These are phyloP conservation scores for Cladorrhinum sp. DNA, from an alignment of 2,329 filamentous ascomycete genomes.

Conservation along the genomic window DNA sequence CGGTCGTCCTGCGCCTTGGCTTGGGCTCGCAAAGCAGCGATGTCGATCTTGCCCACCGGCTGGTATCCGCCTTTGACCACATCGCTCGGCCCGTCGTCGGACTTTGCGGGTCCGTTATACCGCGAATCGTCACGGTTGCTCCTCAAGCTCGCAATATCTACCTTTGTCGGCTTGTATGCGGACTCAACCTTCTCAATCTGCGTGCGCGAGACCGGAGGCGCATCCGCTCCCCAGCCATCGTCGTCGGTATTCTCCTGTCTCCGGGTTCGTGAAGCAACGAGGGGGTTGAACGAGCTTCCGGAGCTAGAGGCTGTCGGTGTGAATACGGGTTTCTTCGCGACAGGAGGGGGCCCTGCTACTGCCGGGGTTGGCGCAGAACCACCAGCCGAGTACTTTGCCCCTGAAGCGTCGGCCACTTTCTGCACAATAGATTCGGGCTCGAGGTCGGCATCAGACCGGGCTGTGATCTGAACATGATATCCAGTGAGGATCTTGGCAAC, in stretches of 20 bases:
- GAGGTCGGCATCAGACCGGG: constrained; percentile 85
- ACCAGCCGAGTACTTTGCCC: constrained; percentile 83
- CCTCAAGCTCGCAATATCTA: constrained; percentile 84
- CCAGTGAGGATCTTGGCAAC: constrained; percentile 92
- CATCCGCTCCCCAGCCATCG: constrained; percentile 94
- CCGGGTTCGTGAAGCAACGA: constrained; percentile 63
- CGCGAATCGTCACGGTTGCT: constrained; percentile 67
- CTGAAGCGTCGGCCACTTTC: constrained; percentile 92
- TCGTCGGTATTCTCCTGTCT: constrained; percentile 62
- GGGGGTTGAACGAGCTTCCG: constrained; percentile 60
- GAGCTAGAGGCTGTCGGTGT: constrained; percentile 64
- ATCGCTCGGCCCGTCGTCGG: constrained; percentile 50
- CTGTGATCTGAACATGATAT: constrained; percentile 97
- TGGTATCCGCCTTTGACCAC: constrained; percentile 86
- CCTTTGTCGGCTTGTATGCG: constrained; percentile 92
- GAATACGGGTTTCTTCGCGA: constrained; percentile 88
- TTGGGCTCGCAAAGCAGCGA: constrained; percentile 79
- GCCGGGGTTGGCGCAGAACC: constrained; percentile 51
- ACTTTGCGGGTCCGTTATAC: constrained; percentile 47
- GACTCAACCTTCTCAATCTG: constrained; percentile 88
- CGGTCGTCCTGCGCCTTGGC: constrained; percentile 74
- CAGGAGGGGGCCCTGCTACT: constrained; percentile 60
- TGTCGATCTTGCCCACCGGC: constrained; percentile 95
- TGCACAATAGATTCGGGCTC: constrained; percentile 84
- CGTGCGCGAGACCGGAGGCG: constrained; percentile 81